phyloP scores from a whole-genome alignment of 495 filamentous ascomycete species.

The Penicillium bialowiezense region DNA sequence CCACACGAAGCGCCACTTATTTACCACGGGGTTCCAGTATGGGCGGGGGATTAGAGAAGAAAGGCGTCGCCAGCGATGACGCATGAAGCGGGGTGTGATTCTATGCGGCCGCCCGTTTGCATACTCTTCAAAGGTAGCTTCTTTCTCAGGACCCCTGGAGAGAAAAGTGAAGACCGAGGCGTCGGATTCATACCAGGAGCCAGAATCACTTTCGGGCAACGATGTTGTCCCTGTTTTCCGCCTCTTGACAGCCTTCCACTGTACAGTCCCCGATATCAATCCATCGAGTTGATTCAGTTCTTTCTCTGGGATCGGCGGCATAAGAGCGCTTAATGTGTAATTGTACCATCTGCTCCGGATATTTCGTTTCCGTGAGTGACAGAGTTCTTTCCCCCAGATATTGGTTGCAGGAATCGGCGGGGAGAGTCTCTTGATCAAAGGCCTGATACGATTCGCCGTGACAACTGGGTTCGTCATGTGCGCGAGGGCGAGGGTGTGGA shows the following conservation, averaged over 20 bases:
- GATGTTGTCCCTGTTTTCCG: slow-evolving; percentile 29
- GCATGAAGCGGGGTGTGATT: slow-evolving; percentile 46
- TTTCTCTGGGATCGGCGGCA: slow-evolving; percentile 68
- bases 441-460: slow-evolving; percentile 18
- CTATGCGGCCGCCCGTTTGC: slow-evolving; percentile 35
- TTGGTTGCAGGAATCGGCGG: slow-evolving; percentile 59
- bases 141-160: slow-evolving; percentile 33
- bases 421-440: slow-evolving; percentile 34
- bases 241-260: slow-evolving; percentile 35
- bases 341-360: slow-evolving; percentile 61
- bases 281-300: slow-evolving; percentile 64
- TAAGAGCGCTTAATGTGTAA: slow-evolving; percentile 47
- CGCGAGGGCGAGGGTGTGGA: slow-evolving; percentile 35
- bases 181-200: too few relatives aligned
- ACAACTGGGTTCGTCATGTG: slow-evolving; percentile 30
- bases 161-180: slow-evolving; percentile 27
- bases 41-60: slow-evolving; percentile 38
- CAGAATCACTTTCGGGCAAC: too few relatives aligned
- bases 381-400: slow-evolving; percentile 59
- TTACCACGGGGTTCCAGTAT: slow-evolving; percentile 14
- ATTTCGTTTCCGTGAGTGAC: slow-evolving; percentile 51
- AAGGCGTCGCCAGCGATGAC: slow-evolving; percentile 41
- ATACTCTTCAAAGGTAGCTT: slow-evolving; percentile 30
- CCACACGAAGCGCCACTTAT: slow-evolving; percentile 27
- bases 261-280: slow-evolving; percentile 51